Evolutionary conservation across 2,329 filamentous ascomycete species (phyloP).

Genomic region (Xylaria sp.): DNA sequence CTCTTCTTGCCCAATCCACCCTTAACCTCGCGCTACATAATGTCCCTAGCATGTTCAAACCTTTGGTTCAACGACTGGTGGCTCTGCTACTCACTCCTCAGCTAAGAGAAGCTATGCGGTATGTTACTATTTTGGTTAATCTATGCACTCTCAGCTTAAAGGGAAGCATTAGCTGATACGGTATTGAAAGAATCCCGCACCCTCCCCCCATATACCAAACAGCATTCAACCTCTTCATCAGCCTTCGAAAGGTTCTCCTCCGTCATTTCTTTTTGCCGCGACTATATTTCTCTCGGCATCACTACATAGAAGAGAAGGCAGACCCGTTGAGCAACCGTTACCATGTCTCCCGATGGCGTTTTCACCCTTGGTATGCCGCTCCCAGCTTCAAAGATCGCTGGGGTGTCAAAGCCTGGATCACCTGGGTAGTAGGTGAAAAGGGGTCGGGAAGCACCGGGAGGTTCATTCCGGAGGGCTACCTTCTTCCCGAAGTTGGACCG

Average conservation of each 20-base stretch:
- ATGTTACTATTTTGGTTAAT: neutral
- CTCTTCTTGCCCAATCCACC: neutral
- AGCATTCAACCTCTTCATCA: neutral
- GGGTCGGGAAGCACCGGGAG: neutral
- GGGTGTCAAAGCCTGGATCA: neutral
- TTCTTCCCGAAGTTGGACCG: slow-evolving; percentile 8
- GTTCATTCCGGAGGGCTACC: slow-evolving; percentile 16
- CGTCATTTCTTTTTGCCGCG: slow-evolving; percentile 7
- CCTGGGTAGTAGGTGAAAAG: neutral
- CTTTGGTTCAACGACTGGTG: neutral
- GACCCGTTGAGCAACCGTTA: slow-evolving; percentile 5
- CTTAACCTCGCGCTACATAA: neutral
- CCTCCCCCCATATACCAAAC: neutral
- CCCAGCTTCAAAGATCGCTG: neutral
- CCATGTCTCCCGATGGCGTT: slow-evolving; percentile 2
- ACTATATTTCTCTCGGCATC: neutral
- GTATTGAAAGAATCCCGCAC: neutral
- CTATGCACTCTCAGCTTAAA: neutral
- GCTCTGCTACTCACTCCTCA: neutral
- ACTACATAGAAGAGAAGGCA: slow-evolving; percentile 4
- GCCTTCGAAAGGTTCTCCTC: slow-evolving; percentile 4
- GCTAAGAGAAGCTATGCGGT: slow-evolving; percentile 1
- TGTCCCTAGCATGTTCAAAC: neutral
- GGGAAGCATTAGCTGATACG: neutral
- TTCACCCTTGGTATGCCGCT: slow-evolving; percentile 2